Conservation (phyloP, 768 basidiomycete genomes). For the Mycena crocata region DNA sequence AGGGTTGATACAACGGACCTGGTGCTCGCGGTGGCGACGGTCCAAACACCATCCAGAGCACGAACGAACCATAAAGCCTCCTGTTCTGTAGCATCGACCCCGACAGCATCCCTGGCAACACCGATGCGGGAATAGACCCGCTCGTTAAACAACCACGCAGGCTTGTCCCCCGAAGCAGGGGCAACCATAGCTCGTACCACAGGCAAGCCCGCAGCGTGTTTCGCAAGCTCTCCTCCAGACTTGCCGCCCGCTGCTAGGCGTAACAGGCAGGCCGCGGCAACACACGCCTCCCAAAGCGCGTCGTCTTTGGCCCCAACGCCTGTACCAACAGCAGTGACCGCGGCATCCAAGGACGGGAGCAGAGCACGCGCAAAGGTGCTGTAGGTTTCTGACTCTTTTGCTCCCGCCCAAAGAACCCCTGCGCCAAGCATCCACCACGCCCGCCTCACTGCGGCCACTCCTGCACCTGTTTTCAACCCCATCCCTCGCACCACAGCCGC, state of each 20-base stretch:
- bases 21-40: background rate
- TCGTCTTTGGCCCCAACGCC: constrained; percentile 32
- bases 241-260: constrained; percentile 23
- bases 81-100: constrained; percentile 5
- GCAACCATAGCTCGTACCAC: constrained; percentile 25
- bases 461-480: constrained; percentile 24
- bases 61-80: constrained; percentile 32
- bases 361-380: constrained; percentile 23
- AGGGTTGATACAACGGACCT: constrained; percentile 16
- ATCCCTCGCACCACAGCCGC: constrained; percentile 29
- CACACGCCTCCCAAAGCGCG: constrained; percentile 28
- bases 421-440: constrained; percentile 33
- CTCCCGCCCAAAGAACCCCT: constrained; percentile 23
- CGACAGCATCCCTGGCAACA: constrained; percentile 16
- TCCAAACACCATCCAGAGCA: constrained; percentile 29
- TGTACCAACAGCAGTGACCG: constrained; percentile 26
- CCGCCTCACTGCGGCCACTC: constrained; percentile 13
- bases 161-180: constrained; percentile 27
- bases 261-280: constrained; percentile 30
- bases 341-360: constrained; percentile 21
- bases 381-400: constrained; percentile 9
- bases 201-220: constrained; percentile 17
- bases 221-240: constrained; percentile 25
- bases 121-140: constrained; percentile 31
- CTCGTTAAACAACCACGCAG: constrained; percentile 31